Percentiles rank a stretch among this genome's conserved stretches.
phyloP scores from a whole-genome alignment of 2,329 filamentous ascomycete genomes.

The Lasiodiplodia gonubiensis region DNA sequence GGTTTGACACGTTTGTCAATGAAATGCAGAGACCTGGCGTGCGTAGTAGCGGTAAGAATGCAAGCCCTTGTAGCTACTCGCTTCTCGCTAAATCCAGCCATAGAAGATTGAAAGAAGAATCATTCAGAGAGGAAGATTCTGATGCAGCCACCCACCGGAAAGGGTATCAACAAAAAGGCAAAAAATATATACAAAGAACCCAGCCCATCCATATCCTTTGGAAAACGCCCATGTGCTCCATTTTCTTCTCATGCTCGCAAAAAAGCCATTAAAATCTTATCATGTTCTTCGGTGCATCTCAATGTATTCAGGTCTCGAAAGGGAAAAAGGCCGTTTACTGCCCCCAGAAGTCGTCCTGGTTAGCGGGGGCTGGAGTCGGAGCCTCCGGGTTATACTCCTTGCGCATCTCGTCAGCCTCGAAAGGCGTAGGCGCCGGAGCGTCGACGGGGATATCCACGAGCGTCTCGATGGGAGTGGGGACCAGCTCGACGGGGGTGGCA shows the following conservation, averaged over 20 bases:
- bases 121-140: neutral
- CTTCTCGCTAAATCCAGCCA: neutral
- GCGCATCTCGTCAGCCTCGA: neutral
- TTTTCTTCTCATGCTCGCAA: neutral
- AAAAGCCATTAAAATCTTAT: neutral
- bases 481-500: neutral
- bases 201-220: neutral
- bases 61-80: neutral
- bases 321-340: neutral
- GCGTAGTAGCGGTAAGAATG: neutral
- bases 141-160: neutral
- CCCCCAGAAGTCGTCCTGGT: slow-evolving; percentile 6
- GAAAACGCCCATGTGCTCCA: neutral
- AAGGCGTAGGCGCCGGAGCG: neutral
- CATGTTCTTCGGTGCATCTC: neutral
- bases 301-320: neutral
- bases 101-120: neutral
- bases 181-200: neutral
- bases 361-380: neutral
- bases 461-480: neutral
- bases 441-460: neutral
- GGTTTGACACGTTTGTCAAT: neutral
- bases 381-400: neutral
- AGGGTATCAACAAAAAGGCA: neutral
- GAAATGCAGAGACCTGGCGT: neutral